Evolutionary conservation across 176 grass and related monocot genomes (phyloP), one percentile per base, ranked within the genome.

Genomic region (Carex myosuroides): DNA sequence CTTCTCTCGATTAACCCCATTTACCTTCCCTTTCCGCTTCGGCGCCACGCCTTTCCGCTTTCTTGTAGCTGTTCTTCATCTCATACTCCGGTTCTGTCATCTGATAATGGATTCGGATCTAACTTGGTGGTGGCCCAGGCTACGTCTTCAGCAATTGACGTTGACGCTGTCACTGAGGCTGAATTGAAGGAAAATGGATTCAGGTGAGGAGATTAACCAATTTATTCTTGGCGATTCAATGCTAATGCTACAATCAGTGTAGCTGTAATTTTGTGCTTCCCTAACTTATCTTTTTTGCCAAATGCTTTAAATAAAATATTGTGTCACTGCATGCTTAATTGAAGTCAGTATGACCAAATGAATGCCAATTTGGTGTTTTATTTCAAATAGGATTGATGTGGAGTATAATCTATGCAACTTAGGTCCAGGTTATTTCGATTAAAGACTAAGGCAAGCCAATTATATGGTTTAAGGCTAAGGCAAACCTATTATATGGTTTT

Each of bases 131-230:
- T 78, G 0, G 60, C 78, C 6, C 46, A 86, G 6, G 79, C 72
- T 46, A 16, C 35, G 3, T 3, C 75, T 16, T 48, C 83, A 18
- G 82, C 82, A n/a, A 84, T 92, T 69, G 85, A 87, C 80, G 89
- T 89, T 9, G 91, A 93, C 46, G 77, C 88, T 17, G 91, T 92
- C 16, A 94, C 90, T 70, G 93, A 95, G 80, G 87, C 90, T n/a
- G 93, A 99, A 58, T 88, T 95, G 76, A 88, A 91, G 87, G 96
- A 99, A 85, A 95, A 95, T 79, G 91, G 96, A 42, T 92, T 93
- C 91, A 91, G 80, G 80, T 83, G 11, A 83, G 80, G 12, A 26
- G 11, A 65, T 50, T 26, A 65, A 3, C 7, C 5, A 8, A 67
- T 82, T 82, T 30, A 61, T n/a, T 80, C 6, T 20, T 70, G 35